Percentiles rank a stretch among this genome's conserved stretches.
phyloP scores from a whole-genome alignment of 257 asterid species.

The Penstemon barbatus region DNA sequence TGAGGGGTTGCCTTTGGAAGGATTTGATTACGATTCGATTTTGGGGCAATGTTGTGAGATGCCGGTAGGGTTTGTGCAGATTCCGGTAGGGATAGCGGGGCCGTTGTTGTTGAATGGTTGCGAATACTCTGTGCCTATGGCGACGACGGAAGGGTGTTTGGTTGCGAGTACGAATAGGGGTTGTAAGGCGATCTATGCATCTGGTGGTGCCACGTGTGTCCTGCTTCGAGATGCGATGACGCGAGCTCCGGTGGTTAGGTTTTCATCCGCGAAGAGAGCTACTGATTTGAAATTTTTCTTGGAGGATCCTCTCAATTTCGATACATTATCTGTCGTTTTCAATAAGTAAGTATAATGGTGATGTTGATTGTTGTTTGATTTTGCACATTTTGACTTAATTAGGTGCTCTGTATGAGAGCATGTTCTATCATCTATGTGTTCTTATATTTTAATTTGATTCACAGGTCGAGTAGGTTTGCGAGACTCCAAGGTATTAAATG shows the following conservation, averaged over 20 bases:
- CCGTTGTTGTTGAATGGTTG: constrained; percentile 38
- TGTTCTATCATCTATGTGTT: too few species aligned
- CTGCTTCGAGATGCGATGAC: constrained; percentile 40
- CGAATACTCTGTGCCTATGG: constrained; percentile 46
- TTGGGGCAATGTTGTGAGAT: constrained; percentile 51
- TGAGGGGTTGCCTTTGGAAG: constrained; percentile 38
- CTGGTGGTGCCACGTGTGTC: constrained; percentile 40
- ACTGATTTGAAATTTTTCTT: constrained; percentile 36
- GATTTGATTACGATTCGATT: constrained; percentile 41
- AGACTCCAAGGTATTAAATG: constrained; percentile 46
- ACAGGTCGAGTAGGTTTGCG: constrained; percentile 46
- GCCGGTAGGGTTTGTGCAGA: constrained; percentile 49
- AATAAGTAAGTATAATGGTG: background rate
- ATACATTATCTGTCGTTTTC: constrained; percentile 36
- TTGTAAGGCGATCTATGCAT: constrained; percentile 45
- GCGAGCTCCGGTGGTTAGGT: constrained; percentile 45
- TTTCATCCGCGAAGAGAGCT: constrained; percentile 38
- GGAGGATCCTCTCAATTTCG: constrained; percentile 42
- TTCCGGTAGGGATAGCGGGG: constrained; percentile 51
- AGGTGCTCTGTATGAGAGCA: too few species aligned
- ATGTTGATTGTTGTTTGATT: too few species aligned
- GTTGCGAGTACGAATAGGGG: constrained; percentile 53
- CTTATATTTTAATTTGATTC: too few species aligned
- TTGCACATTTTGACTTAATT: too few species aligned
- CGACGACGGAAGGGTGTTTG: constrained; percentile 49